Percentiles rank a stretch among this genome's conserved stretches.
Evolutionary conservation across 2,329 filamentous ascomycete genomes (phyloP).

Genomic region (Claviceps capensis): DNA sequence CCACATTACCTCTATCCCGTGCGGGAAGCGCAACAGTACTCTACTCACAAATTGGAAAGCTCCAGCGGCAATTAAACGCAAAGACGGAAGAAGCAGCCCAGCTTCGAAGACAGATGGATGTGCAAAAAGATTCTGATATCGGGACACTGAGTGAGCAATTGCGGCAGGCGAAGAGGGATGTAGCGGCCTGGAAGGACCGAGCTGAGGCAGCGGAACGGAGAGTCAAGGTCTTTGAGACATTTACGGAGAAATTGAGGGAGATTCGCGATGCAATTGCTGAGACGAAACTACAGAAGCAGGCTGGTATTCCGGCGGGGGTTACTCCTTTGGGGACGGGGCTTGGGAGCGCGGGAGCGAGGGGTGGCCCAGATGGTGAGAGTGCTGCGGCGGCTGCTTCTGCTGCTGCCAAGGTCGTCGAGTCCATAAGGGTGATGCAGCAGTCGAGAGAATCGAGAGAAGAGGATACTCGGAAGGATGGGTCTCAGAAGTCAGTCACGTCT

Average conservation of each 20-base stretch:
- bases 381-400: neutral
- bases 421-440: neutral
- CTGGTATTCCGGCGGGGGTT: too few species aligned
- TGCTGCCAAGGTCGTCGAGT: neutral
- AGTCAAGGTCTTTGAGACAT: constrained; percentile 32
- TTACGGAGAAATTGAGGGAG: constrained; percentile 21
- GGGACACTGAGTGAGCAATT: constrained; percentile 36
- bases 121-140: constrained; percentile 28
- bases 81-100: constrained; percentile 32
- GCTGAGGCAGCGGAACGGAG: constrained; percentile 43
- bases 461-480: neutral
- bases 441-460: neutral
- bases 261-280: constrained; percentile 13
- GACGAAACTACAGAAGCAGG: neutral
- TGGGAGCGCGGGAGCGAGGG: neutral
- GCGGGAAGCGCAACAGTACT: constrained; percentile 22
- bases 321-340: neutral
- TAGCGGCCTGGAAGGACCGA: constrained; percentile 35
- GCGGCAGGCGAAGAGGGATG: constrained; percentile 20
- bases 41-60: constrained; percentile 32
- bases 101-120: constrained; percentile 31
- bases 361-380: neutral
- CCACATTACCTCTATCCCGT: constrained; percentile 4
- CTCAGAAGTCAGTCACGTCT: too few species aligned
- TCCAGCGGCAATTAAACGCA: constrained; percentile 32